These are phyloP conservation scores for Metschnikowia cubensis DNA, from an alignment of 805 yeast species.

Conservation along the genomic window DNA sequence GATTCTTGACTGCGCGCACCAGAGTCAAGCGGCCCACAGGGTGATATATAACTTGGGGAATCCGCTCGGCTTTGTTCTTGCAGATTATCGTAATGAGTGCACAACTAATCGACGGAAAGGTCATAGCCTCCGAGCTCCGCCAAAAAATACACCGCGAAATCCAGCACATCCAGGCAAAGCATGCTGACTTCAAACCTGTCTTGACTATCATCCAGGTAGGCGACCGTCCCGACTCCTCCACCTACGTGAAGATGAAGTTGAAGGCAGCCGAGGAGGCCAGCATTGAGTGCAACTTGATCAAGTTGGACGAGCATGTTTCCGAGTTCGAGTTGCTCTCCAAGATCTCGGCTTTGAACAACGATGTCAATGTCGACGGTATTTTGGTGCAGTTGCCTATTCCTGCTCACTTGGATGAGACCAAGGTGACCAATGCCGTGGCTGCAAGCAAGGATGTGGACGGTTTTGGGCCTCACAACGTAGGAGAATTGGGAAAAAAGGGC, in stretches of 20 bases:
- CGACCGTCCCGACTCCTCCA: slow-evolving; percentile 70
- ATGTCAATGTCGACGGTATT: slow-evolving; percentile 62
- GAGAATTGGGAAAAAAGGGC: slow-evolving; percentile 69
- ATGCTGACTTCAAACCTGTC: slow-evolving; percentile 58
- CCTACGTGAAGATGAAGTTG: slow-evolving; percentile 75
- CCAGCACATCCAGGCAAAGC: slow-evolving; percentile 34
- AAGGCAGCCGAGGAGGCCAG: slow-evolving; percentile 73
- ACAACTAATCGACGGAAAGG: slow-evolving; percentile 42
- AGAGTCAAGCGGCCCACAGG: slow-evolving; percentile 1
- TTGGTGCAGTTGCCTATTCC: slow-evolving; percentile 79
- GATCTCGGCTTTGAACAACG: slow-evolving; percentile 55
- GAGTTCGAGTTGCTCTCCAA: slow-evolving; percentile 53
- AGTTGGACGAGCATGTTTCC: slow-evolving; percentile 52
- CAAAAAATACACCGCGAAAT: slow-evolving; percentile 39
- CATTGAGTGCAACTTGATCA: slow-evolving; percentile 56
- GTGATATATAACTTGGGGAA: slow-evolving; percentile 1
- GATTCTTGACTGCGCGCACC: slow-evolving; percentile 6
- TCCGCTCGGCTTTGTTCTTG: not conserved
- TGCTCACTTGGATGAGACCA: slow-evolving; percentile 60
- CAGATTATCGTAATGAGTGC: slow-evolving; percentile 25
- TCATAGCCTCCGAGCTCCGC: slow-evolving; percentile 40
- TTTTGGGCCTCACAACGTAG: slow-evolving; percentile 71
- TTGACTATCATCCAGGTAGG: slow-evolving; percentile 77
- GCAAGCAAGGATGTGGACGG: slow-evolving; percentile 81
- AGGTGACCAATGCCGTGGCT: slow-evolving; percentile 61